A percentile compares a stretch with the other conserved stretches of the same genome.
phyloP scores from a whole-genome alignment of 306 rosid species.

The Cicer cuneatum region DNA sequence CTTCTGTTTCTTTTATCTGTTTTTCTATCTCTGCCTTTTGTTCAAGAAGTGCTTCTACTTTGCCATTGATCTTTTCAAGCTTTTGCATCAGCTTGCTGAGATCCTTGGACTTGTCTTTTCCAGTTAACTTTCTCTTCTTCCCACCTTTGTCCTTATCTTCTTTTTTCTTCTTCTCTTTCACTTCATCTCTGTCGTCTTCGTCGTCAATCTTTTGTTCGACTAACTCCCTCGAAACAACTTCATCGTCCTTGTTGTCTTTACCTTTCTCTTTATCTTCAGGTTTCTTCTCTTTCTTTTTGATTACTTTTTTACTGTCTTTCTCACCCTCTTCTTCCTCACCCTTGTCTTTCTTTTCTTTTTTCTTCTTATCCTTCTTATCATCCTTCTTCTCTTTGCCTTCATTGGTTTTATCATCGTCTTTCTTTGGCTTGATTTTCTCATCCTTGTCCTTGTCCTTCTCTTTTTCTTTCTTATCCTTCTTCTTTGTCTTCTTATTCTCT shows the following conservation, averaged over 20 bases:
- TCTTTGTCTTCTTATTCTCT: constrained; percentile 8
- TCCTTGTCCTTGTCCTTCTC: constrained; percentile 28
- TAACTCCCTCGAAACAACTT: constrained; percentile 45
- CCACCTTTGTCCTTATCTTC: constrained; percentile 57
- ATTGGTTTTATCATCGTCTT: constrained; percentile 18
- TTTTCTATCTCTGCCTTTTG: constrained; percentile 51
- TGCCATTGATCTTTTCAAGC: constrained; percentile 58
- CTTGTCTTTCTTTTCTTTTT: constrained; percentile 20
- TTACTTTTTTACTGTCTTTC: background rate
- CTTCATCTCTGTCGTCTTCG: constrained; percentile 13
- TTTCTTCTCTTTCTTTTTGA: constrained; percentile 21
- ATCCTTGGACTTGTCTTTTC: constrained; percentile 54
- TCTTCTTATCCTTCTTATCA: constrained; percentile 28
- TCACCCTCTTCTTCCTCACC: constrained; percentile 9
- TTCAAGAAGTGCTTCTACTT: constrained; percentile 58
- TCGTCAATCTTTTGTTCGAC: constrained; percentile 34
- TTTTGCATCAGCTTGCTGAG: constrained; percentile 61
- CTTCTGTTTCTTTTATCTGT: constrained; percentile 64
- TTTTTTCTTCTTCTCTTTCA: constrained; percentile 40
- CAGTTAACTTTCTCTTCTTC: constrained; percentile 58
- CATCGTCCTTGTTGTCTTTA: background rate
- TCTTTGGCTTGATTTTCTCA: background rate
- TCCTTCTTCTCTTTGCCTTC: constrained; percentile 29
- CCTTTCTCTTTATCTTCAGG: constrained; percentile 18
- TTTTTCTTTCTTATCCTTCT: background rate